phyloP scores from a whole-genome alignment of 148 eudicot genomes.

The Rhododendron molle region DNA sequence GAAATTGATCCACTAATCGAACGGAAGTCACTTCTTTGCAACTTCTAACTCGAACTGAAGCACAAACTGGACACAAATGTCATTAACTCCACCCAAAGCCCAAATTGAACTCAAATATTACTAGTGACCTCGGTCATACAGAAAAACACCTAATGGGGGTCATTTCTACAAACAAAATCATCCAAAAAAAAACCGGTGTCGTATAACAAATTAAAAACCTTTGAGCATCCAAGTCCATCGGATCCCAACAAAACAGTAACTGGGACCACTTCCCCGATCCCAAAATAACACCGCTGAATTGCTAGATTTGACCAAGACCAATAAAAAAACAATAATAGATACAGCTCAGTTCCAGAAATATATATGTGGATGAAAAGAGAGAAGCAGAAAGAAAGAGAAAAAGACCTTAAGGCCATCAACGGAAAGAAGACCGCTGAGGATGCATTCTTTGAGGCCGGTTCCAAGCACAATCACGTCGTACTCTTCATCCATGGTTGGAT shows the following conservation, averaged over 20 bases:
- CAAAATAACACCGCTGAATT: background rate
- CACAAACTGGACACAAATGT: background rate
- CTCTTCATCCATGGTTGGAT: slow-evolving; percentile 14
- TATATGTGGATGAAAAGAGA: background rate
- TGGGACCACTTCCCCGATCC: background rate
- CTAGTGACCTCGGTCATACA: background rate
- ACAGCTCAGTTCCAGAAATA: background rate
- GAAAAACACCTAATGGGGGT: background rate
- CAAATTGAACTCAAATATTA: background rate
- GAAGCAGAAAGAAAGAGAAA: background rate
- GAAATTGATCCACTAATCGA: background rate
- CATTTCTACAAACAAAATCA: background rate
- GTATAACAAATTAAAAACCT: background rate
- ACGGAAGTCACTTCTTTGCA: background rate
- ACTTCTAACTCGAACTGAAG: background rate
- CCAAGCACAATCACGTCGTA: slow-evolving; percentile 12
- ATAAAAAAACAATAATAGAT: background rate
- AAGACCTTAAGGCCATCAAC: slow-evolving; percentile 8
- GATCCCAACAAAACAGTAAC: background rate
- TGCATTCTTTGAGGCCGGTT: slow-evolving; percentile 12
- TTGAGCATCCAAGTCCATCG: slow-evolving; percentile 3
- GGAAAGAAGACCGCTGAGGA: slow-evolving; percentile 10
- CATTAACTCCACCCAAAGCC: background rate
- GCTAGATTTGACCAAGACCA: background rate
- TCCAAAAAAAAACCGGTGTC: background rate